Evolutionary conservation across 2,329 filamentous ascomycete species (phyloP).

Genomic region (Neodidymelliopsis sp.): DNA sequence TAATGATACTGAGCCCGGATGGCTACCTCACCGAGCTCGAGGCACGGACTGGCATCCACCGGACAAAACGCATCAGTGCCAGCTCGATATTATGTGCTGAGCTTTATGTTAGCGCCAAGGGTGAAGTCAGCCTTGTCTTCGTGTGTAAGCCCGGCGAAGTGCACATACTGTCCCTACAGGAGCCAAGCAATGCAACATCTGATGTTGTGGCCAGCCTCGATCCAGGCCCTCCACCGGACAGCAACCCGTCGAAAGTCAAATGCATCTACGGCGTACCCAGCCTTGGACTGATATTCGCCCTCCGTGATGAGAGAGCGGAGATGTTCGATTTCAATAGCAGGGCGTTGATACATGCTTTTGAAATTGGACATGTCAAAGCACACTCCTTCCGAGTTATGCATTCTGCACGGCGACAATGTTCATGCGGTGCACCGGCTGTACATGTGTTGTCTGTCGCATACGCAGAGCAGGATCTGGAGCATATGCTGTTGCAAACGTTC

Average conservation of each 20-base stretch:
- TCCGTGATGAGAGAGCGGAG: slow-evolving; percentile 64
- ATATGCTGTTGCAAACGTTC: slow-evolving; percentile 72
- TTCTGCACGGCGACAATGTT: slow-evolving; percentile 59
- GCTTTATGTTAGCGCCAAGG: slow-evolving; percentile 38
- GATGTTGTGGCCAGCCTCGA: slow-evolving; percentile 46
- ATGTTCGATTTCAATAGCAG: slow-evolving; percentile 67
- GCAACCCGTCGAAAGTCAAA: slow-evolving; percentile 56
- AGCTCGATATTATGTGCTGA: slow-evolving; percentile 38
- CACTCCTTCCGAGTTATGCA: slow-evolving; percentile 69
- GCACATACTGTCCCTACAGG: slow-evolving; percentile 39
- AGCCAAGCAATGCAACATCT: slow-evolving; percentile 35
- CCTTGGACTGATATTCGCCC: slow-evolving; percentile 67
- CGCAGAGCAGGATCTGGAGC: slow-evolving; percentile 64
- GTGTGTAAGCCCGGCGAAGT: slow-evolving; percentile 46
- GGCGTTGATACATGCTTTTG: slow-evolving; percentile 68
- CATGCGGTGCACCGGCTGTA: slow-evolving; percentile 64
- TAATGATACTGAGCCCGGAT: slow-evolving; percentile 70
- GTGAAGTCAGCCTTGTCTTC: slow-evolving; percentile 40
- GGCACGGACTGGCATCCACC: slow-evolving; percentile 52
- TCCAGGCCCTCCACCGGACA: slow-evolving; percentile 44
- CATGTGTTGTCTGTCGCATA: slow-evolving; percentile 72
- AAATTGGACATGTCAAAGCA: slow-evolving; percentile 64
- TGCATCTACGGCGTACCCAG: slow-evolving; percentile 67
- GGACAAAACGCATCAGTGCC: slow-evolving; percentile 38
- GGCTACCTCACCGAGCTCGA: slow-evolving; percentile 68